Conservation (phyloP, 208 protist genomes). For the Endotrypanum monterogeii region DNA sequence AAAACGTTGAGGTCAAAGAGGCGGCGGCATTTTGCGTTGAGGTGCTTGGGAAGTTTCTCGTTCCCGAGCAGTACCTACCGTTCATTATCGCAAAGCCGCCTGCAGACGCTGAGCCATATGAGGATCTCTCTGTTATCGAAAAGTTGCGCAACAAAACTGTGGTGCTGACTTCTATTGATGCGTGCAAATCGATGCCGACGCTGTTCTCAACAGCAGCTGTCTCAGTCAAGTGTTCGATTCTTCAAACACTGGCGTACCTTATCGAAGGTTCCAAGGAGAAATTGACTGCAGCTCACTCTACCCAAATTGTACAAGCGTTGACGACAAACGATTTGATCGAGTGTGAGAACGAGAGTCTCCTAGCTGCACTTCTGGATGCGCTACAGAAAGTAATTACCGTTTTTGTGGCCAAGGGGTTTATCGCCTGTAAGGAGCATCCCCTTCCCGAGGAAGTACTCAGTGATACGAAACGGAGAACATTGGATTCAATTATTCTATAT, state of each 20-base stretch:
- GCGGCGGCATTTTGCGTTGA: slow-evolving; percentile 79
- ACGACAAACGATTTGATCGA: slow-evolving; percentile 69
- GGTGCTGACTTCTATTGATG: slow-evolving; percentile 48
- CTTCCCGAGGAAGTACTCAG: slow-evolving; percentile 51
- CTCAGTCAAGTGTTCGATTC: slow-evolving; percentile 75
- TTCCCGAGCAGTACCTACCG: slow-evolving; percentile 88
- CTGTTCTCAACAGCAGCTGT: slow-evolving; percentile 87
- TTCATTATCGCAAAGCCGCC: slow-evolving; percentile 70
- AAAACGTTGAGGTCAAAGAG: slow-evolving; percentile 64
- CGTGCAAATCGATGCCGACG: slow-evolving; percentile 38
- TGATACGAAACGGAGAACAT: slow-evolving; percentile 62
- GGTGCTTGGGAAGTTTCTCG: slow-evolving; percentile 86
- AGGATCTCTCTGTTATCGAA: slow-evolving; percentile 39
- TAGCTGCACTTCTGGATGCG: slow-evolving; percentile 61
- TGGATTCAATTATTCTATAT: slow-evolving; percentile 86
- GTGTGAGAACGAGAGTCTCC: slow-evolving; percentile 62
- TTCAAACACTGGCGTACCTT: slow-evolving; percentile 66
- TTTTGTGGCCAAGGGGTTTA: slow-evolving; percentile 54
- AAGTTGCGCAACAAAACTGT: slow-evolving; percentile 66
- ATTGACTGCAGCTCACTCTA: slow-evolving; percentile 62
- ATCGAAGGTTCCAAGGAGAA: slow-evolving; percentile 65
- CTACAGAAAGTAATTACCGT: slow-evolving; percentile 42
- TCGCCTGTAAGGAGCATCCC: slow-evolving; percentile 54
- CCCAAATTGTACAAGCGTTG: slow-evolving; percentile 61
- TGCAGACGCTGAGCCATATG: slow-evolving; percentile 25